A percentile compares a stretch with the other conserved stretches of the same genome.
These are phyloP conservation scores for Parascedosporium putredinis DNA, from an alignment of 2,329 filamentous ascomycete genomes.

Conservation along the genomic window DNA sequence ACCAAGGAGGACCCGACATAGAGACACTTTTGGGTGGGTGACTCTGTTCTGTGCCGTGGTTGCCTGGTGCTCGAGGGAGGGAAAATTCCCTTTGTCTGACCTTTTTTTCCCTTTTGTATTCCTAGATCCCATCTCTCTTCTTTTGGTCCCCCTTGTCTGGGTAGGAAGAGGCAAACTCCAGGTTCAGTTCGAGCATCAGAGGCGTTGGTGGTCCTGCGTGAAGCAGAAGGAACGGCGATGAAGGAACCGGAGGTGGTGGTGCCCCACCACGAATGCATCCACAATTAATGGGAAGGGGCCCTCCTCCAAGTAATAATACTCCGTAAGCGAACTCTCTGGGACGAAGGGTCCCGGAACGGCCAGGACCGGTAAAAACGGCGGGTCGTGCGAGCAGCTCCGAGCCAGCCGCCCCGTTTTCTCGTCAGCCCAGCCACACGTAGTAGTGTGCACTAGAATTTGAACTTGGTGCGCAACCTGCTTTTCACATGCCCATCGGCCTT, in stretches of 20 bases:
- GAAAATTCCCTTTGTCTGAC: too few relatives aligned
- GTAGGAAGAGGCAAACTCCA: too few relatives aligned
- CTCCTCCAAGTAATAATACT: too few relatives aligned
- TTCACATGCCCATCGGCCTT: too few relatives aligned
- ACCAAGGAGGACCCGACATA: background rate
- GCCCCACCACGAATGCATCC: too few relatives aligned
- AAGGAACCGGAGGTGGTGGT: background rate
- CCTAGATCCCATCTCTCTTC: background rate
- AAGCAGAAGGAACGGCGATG: background rate
- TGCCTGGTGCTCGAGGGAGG: too few relatives aligned
- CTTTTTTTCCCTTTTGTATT: too few relatives aligned
- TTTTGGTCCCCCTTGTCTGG: too few relatives aligned
- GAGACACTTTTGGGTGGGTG: background rate
- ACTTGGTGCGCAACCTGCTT: too few relatives aligned
- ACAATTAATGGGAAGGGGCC: too few relatives aligned
- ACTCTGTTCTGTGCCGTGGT: background rate
- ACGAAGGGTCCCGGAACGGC: background rate
- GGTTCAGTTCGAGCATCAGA: too few relatives aligned
- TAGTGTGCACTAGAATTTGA: background rate
- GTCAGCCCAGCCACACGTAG: background rate
- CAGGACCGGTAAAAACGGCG: conserved; percentile 1
- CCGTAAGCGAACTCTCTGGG: background rate
- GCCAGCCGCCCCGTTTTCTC: background rate
- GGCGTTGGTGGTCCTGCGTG: too few relatives aligned
- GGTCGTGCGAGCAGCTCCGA: background rate